Base-by-base conservation (phyloP, 2,329 filamentous ascomycete genomes). In the Graphilbum ipis-grandicollis region DNA sequence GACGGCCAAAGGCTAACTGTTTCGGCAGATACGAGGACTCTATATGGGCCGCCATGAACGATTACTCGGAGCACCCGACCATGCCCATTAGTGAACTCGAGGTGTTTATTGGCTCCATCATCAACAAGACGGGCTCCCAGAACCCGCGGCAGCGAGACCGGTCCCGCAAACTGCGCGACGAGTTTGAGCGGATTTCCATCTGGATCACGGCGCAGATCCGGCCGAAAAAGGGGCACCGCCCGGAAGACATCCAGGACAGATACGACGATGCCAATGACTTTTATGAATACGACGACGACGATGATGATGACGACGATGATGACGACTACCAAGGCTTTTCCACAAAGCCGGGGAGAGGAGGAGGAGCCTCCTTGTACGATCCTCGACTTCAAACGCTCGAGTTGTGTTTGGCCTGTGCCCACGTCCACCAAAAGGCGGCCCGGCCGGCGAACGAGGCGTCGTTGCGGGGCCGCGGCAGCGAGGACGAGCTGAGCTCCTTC, bases 51-150 rank as follows among this genome's bases (percentile, higher is more conserved):
- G 52, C 53, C n/a, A 66, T 62, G 52, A 49, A 52, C 38, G 52
- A 60, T 3, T 65, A 46, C 33, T 57, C 66, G 0, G 59, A 67
- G 6, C 63, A 66, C 31, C 56, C 65, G 0, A 54, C 55, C 7
- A 49, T 50, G 15, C 51, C 53, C 0, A 51, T 72, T 8, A 58
- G 51, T 0, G 68, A 72, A 45, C 51, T 66, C 0, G 68, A 72
- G 40, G 64, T 67, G 0, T 70, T 71, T 37, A 66, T 66, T 19
- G 68, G 68, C 9, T 60, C 57, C n/a, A 61, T 72, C n/a, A 50
- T 69, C 30, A 70, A 65, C 49, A 65, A 60, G 41, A 52, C 49
- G 0, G 66, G 66, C 0, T 44, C 53, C 0, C 67, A 68, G 48
- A 67, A 60, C 0, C 52, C 54, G 9, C 60, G 64, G 3, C 65